Evolutionary conservation across 306 rosid species (phyloP).

Genomic region (Cyamopsis tetragonoloba): DNA sequence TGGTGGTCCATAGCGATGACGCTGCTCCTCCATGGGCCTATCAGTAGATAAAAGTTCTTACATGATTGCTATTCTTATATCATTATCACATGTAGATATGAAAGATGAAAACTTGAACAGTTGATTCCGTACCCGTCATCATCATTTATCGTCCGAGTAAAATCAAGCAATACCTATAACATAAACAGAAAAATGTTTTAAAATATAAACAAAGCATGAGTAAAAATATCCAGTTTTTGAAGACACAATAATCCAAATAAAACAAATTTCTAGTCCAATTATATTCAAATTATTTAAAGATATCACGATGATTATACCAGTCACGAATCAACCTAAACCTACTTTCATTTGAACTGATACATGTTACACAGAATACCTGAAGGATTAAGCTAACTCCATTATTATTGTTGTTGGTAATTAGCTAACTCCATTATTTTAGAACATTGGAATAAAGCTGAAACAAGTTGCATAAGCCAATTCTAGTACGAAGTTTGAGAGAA

Average conservation of each 20-base stretch:
- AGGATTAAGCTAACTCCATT: background rate
- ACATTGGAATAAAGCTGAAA: slow-evolving; percentile 13
- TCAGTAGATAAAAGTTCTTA: slow-evolving; percentile 22
- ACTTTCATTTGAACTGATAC: background rate
- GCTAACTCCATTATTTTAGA: background rate
- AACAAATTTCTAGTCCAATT: slow-evolving; percentile 10
- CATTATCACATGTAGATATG: slow-evolving; percentile 3
- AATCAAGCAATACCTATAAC: slow-evolving; percentile 88
- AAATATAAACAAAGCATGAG: slow-evolving; percentile 2
- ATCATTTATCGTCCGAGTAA: slow-evolving; percentile 74
- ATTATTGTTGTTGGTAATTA: too few species aligned
- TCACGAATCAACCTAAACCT: slow-evolving; percentile 13
- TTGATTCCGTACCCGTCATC: slow-evolving; percentile 71
- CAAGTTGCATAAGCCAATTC: slow-evolving; percentile 5
- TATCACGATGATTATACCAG: slow-evolving; percentile 2
- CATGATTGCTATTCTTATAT: background rate
- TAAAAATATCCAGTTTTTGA: background rate
- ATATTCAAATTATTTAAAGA: slow-evolving; percentile 16
- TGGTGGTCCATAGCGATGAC: slow-evolving; percentile 94
- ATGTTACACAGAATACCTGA: background rate
- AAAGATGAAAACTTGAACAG: slow-evolving; percentile 11
- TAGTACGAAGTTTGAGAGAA: slow-evolving; percentile 5
- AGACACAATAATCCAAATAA: slow-evolving; percentile 7
- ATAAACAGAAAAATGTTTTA: slow-evolving; percentile 21
- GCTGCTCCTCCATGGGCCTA: slow-evolving; percentile 99